Conservation (phyloP, 176 grass and related monocot species). For the Guadua angustifolia region DNA sequence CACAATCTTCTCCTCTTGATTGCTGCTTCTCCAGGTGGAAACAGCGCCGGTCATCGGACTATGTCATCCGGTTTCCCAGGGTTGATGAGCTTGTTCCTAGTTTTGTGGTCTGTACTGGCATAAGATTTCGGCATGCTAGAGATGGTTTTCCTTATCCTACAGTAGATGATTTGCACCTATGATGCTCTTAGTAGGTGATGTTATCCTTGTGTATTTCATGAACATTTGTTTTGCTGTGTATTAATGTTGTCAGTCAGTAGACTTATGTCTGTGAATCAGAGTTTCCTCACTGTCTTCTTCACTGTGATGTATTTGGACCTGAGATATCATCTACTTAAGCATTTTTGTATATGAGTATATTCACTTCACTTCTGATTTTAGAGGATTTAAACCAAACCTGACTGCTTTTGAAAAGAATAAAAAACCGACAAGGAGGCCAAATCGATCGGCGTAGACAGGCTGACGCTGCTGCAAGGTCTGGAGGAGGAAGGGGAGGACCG, state of each 20-base stretch:
- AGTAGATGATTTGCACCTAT: conserved; percentile 29
- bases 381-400: neutral
- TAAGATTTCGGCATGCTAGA: conserved; percentile 10
- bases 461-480: neutral
- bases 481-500: too few relatives aligned
- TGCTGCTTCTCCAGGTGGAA: conserved; percentile 26
- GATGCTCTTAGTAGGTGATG: conserved; percentile 1
- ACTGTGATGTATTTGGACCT: neutral
- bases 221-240: conserved; percentile 52
- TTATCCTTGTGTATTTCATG: neutral
- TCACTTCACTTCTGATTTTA: neutral
- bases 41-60: conserved; percentile 19
- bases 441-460: neutral
- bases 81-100: conserved; percentile 41
- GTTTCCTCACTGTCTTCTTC: neutral
- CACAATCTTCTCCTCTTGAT: neutral
- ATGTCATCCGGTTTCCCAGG: conserved; percentile 19
- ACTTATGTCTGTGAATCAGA: neutral
- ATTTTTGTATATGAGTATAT: neutral
- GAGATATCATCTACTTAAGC: neutral
- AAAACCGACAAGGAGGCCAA: neutral
- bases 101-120: conserved; percentile 47
- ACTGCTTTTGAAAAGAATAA: neutral
- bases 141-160: neutral
- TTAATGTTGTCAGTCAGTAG: neutral